Base-by-base conservation (phyloP, 805 yeast genomes). In the Saccharomycopsis selenospora region DNA sequence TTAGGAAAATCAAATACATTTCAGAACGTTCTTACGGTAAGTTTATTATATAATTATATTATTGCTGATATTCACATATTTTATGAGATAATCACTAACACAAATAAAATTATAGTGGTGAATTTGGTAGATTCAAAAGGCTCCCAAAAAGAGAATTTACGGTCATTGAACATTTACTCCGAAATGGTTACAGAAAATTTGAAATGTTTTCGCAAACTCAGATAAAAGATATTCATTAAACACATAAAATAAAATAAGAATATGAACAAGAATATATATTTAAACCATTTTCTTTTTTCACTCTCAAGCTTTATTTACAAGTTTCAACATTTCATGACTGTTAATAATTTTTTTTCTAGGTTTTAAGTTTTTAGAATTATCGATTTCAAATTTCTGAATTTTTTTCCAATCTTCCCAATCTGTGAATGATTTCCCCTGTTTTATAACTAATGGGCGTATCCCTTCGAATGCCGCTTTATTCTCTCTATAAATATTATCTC, bases 401-500 rank as follows among this genome's bases (percentile, higher is more conserved):
- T 60, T 66, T 45, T 60, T 54, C 95, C 95, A 87, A 47, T 79
- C 79, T 0, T 68, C 56, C 95, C 95, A 87, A 13, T 63, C 54
- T 2, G 81, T 74, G 1, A 63, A 58, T 20, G 60, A 56, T 3
- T 50, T 49, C 2, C 55, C 43, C 36, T 55, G 55, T 20, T 63
- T 46, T 27, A 54, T 17, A 25, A 57, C 55, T 17, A 59, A 42
- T 10, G 51, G 41, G 17, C 58, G 54, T 25, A 68, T 55, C 10
- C 58, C 65, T 8, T 56, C 59, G 50, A 66, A 59, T 13, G 73
- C 71, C 13, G 55, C 45, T 51, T 59, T 61, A 18, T 61, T 1
- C 57, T 50, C 13, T 3, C 13, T 5, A 23, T 20, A 20, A 11
- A 50, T 44, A 29, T 49, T 54, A 28, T 44, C 52, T 22, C 49